These are phyloP conservation scores for Penicillium paradoxum DNA, from an alignment of 495 filamentous ascomycete genomes.

Conservation along the genomic window DNA sequence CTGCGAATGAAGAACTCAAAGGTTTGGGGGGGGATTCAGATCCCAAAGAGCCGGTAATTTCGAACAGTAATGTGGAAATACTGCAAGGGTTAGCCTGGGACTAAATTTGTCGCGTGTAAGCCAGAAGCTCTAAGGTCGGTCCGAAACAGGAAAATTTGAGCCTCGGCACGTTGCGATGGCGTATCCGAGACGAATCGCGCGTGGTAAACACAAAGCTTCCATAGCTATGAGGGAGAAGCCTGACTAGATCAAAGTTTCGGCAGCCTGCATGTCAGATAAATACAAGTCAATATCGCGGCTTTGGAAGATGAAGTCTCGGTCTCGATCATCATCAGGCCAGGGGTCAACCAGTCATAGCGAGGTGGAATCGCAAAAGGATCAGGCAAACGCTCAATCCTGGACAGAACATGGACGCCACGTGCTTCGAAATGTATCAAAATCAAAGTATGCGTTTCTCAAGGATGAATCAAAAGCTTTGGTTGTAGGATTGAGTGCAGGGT, in stretches of 20 bases:
- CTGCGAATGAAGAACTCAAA: background rate
- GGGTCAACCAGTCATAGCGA: slow-evolving; percentile 14
- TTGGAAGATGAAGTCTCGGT: slow-evolving; percentile 1
- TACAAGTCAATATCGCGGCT: slow-evolving; percentile 2
- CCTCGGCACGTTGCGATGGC: slow-evolving; percentile 6
- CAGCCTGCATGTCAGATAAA: slow-evolving; percentile 7
- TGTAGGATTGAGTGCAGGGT: slow-evolving; percentile 4
- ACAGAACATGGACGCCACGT: slow-evolving; percentile 11
- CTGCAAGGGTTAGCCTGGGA: background rate
- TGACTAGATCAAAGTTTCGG: slow-evolving; percentile 13
- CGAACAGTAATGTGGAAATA: slow-evolving; percentile 1
- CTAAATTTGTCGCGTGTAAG: background rate
- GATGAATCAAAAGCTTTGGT: slow-evolving; percentile 2
- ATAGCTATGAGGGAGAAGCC: background rate
- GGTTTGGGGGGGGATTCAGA: background rate
- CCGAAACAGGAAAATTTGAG: background rate
- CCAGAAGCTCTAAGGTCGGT: background rate
- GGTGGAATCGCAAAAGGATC: background rate
- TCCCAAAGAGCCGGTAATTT: slow-evolving; percentile 6
- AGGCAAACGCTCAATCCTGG: slow-evolving; percentile 3
- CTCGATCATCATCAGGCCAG: slow-evolving; percentile 4
- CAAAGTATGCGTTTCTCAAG: slow-evolving; percentile 8
- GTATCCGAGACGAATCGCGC: slow-evolving; percentile 8
- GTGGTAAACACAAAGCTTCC: slow-evolving; percentile 1
- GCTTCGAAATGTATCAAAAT: slow-evolving; percentile 6